Conservation (phyloP, 768 basidiomycete species). For the Mycena albidolilacea region DNA sequence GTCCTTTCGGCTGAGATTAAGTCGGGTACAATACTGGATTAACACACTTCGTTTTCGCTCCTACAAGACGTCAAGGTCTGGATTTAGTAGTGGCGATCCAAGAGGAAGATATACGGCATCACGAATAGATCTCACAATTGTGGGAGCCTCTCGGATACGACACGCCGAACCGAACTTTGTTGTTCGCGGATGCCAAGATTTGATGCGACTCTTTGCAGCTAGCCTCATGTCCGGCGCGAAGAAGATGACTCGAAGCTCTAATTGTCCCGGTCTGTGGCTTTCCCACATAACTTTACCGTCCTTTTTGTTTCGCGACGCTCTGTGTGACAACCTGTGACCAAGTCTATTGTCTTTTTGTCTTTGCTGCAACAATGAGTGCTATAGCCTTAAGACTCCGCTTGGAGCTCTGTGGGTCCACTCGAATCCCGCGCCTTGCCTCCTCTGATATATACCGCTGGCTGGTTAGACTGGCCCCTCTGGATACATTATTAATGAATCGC, state of each 20-base stretch:
- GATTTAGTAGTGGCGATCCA: neutral
- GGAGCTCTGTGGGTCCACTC: conserved; percentile 32
- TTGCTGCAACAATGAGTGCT: conserved; percentile 27
- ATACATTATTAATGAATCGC: conserved; percentile 35
- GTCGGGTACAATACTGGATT: too few relatives aligned
- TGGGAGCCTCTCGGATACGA: neutral
- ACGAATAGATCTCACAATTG: conserved; percentile 16
- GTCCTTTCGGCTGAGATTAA: too few relatives aligned
- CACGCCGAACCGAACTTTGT: conserved; percentile 20
- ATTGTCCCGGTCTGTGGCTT: conserved; percentile 27
- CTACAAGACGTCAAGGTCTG: neutral
- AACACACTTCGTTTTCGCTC: too few relatives aligned
- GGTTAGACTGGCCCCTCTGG: conserved; percentile 18
- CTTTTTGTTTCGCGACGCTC: conserved; percentile 28
- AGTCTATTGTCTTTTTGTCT: conserved; percentile 41
- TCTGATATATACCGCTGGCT: conserved; percentile 32
- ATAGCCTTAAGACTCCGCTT: conserved; percentile 29
- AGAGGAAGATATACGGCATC: neutral
- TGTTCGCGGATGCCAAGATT: conserved; percentile 14
- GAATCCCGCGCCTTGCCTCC: conserved; percentile 16
- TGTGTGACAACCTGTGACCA: conserved; percentile 24
- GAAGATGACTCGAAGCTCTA: conserved; percentile 1
- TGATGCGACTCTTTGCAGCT: conserved; percentile 26
- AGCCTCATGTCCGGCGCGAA: conserved; percentile 24
- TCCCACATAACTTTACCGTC: conserved; percentile 26